These are phyloP conservation scores for Myxozyma monticola DNA, from an alignment of 805 yeast species.

Conservation along the genomic window DNA sequence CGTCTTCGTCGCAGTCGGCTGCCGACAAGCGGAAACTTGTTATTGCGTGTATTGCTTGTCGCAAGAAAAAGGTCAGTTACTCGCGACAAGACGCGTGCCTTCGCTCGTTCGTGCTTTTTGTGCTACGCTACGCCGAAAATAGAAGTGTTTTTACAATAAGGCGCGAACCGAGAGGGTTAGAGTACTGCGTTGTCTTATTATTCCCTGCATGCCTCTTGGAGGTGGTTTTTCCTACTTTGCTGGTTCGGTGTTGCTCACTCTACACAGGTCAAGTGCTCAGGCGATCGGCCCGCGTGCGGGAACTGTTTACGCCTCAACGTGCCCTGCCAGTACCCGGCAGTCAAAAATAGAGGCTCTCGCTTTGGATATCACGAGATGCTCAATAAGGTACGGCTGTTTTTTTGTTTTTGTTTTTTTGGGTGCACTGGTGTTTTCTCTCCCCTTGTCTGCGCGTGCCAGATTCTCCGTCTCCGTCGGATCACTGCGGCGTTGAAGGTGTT, in stretches of 20 bases:
- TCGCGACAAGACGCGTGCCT: neutral
- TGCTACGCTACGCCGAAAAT: neutral
- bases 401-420: too few relatives aligned
- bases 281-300: slow-evolving; percentile 42
- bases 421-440: too few relatives aligned
- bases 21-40: slow-evolving; percentile 35
- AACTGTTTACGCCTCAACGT: slow-evolving; percentile 39
- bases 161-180: too few relatives aligned
- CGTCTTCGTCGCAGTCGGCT: neutral
- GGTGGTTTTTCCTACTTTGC: too few relatives aligned
- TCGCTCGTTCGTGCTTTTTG: neutral
- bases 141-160: too few relatives aligned
- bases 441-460: too few relatives aligned
- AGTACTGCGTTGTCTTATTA: too few relatives aligned
- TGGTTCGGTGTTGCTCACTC: neutral
- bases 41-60: slow-evolving; percentile 40
- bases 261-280: slow-evolving; percentile 39
- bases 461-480: too few relatives aligned
- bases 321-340: slow-evolving; percentile 40
- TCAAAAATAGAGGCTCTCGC: slow-evolving; percentile 42
- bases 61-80: slow-evolving; percentile 38
- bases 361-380: slow-evolving; percentile 40
- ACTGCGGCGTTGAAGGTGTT: too few relatives aligned
- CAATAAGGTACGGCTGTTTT: slow-evolving; percentile 18
- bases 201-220: too few relatives aligned